A percentile compares a stretch with the other conserved stretches of the same genome.
Conservation (phyloP, 2,329 filamentous ascomycete species). For the Talaromyces funiculosus region DNA sequence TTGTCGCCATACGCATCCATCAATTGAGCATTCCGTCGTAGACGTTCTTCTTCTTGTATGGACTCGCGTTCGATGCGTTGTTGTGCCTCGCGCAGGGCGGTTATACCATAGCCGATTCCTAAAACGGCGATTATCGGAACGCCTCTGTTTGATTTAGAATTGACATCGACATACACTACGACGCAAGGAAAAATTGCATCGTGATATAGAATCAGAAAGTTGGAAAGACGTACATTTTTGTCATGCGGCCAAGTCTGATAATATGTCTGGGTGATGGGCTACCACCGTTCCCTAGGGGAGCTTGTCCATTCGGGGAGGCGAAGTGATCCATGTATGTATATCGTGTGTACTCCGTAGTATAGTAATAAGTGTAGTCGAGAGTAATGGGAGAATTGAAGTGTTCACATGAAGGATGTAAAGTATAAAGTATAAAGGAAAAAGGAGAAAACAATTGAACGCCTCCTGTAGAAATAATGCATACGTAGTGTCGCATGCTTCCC, state of each 20-base stretch:
- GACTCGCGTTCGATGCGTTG: constrained; percentile 12
- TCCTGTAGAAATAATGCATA: not conserved
- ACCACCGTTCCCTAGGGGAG: constrained; percentile 6
- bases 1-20: constrained; percentile 45
- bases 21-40: constrained; percentile 34
- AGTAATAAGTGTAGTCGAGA: not conserved
- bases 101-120: constrained; percentile 22
- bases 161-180: not conserved
- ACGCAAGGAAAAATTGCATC: constrained; percentile 21
- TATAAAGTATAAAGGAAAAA: not conserved
- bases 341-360: no score
- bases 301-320: constrained; percentile 7
- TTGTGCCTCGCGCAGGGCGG: constrained; percentile 20
- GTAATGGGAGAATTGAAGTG: not conserved
- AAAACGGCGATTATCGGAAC: constrained; percentile 11
- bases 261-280: constrained; percentile 8
- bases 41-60: constrained; percentile 27
- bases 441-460: not conserved
- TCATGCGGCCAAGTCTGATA: constrained; percentile 9
- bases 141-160: constrained; percentile 3
- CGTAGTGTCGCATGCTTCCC: constrained; percentile 3
- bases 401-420: not conserved
- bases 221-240: constrained; percentile 12
- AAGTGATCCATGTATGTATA: constrained; percentile 11
- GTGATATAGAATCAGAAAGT: not conserved